These are phyloP conservation scores for Punica granatum DNA, from an alignment of 345 rosid genomes.

Conservation along the genomic window DNA sequence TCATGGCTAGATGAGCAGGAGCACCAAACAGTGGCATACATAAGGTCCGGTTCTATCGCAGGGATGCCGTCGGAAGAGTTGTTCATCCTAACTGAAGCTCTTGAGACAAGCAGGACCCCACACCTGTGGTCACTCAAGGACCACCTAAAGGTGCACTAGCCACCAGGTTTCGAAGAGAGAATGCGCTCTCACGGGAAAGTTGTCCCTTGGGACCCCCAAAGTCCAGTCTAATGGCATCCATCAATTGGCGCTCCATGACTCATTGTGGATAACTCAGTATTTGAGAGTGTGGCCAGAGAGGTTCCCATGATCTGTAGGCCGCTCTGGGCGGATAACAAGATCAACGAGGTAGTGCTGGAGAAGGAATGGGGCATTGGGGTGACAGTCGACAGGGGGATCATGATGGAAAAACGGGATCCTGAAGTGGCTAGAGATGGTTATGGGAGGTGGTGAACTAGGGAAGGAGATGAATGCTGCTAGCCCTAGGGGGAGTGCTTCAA, in stretches of 20 bases:
- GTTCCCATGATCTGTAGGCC: constrained; percentile 64
- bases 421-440: constrained; percentile 6
- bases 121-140: constrained; percentile 24
- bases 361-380: constrained; percentile 23
- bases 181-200: constrained; percentile 31
- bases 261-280: constrained; percentile 48
- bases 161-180: constrained; percentile 26
- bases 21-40: constrained; percentile 34
- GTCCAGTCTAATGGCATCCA: constrained; percentile 28
- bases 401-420: constrained; percentile 11
- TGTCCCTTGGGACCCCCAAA: constrained; percentile 55
- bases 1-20: constrained; percentile 41
- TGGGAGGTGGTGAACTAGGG: constrained; percentile 13
- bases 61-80: constrained; percentile 31
- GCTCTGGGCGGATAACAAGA: constrained; percentile 39
- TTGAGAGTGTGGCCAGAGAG: constrained; percentile 41
- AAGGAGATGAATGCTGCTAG: constrained; percentile 12
- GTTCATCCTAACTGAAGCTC: constrained; percentile 41
- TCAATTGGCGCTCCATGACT: constrained; percentile 33
- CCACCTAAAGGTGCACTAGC: constrained; percentile 5
- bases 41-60: constrained; percentile 45
- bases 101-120: constrained; percentile 29
- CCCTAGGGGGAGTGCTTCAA: constrained; percentile 15
- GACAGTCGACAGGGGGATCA: constrained; percentile 10
- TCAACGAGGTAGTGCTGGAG: constrained; percentile 19